A percentile compares a stretch with the other conserved stretches of the same genome.
These are phyloP conservation scores for Carallia brachiata DNA, from an alignment of 345 rosid genomes.

Conservation along the genomic window DNA sequence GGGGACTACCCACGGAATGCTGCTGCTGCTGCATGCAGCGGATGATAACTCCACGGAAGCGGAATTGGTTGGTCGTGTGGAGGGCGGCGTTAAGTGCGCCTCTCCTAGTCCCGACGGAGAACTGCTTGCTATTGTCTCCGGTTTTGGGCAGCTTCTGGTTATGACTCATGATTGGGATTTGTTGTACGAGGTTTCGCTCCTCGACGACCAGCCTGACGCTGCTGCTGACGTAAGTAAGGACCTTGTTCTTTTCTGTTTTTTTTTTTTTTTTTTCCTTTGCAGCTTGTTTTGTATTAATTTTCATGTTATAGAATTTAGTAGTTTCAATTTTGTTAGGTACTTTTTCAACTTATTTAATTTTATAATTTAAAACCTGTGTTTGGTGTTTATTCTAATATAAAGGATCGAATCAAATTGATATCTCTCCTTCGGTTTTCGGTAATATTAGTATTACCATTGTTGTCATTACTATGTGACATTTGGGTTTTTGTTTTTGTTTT, in stretches of 20 bases:
- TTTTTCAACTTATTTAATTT: too few relatives aligned
- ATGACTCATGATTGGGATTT: constrained; percentile 98
- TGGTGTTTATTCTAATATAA: too few relatives aligned
- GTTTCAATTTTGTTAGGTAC: too few relatives aligned
- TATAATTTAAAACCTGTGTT: too few relatives aligned
- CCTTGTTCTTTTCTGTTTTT: too few relatives aligned
- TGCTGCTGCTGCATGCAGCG: constrained; percentile 56
- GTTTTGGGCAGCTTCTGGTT: constrained; percentile 74
- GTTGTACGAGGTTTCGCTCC: constrained; percentile 66
- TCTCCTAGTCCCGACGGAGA: constrained; percentile 92
- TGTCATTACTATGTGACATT: not conserved
- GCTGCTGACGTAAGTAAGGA: constrained; percentile 83
- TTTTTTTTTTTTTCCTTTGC: constrained; percentile 10
- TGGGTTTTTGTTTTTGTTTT: not conserved
- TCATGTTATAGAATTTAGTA: too few relatives aligned
- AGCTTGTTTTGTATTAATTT: too few relatives aligned
- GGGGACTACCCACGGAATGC: constrained; percentile 70
- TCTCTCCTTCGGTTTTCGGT: too few relatives aligned
- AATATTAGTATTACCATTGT: not conserved
- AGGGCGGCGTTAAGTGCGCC: constrained; percentile 81
- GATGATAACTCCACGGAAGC: constrained; percentile 60
- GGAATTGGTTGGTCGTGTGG: constrained; percentile 80
- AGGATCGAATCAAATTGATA: too few relatives aligned
- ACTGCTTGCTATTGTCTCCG: constrained; percentile 62
- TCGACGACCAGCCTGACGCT: constrained; percentile 51